phyloP scores from a whole-genome alignment of 1,284 basidiomycete species.

The Agaricales sp. region DNA sequence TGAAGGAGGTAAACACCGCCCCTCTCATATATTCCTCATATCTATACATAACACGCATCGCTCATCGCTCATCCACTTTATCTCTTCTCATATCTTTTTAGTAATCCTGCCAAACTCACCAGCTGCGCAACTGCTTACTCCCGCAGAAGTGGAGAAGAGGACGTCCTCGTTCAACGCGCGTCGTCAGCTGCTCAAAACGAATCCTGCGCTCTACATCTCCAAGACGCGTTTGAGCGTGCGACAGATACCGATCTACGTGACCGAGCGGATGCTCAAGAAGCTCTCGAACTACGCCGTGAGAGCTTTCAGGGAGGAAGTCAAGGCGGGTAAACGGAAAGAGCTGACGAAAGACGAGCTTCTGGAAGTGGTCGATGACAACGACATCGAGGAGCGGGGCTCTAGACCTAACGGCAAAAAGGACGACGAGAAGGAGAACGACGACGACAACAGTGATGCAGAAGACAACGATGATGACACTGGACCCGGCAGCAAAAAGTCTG shows the following conservation, averaged over 20 bases:
- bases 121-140: constrained; percentile 57
- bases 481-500: constrained; percentile 17
- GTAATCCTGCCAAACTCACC: constrained; percentile 84
- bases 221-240: constrained; percentile 90
- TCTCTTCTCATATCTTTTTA: constrained; percentile 24
- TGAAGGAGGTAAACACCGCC: constrained; percentile 70
- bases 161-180: constrained; percentile 78
- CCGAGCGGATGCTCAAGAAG: constrained; percentile 83
- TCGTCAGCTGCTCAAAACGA: constrained; percentile 71
- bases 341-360: constrained; percentile 70
- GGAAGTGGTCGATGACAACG: constrained; percentile 20
- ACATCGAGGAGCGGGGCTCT: neutral
- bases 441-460: constrained; percentile 16
- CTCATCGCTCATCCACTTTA: neutral
- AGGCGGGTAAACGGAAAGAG: constrained; percentile 45
- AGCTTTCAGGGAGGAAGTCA: constrained; percentile 76
- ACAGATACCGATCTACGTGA: constrained; percentile 85
- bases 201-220: constrained; percentile 91
- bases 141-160: constrained; percentile 76
- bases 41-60: neutral
- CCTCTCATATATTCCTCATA: neutral
- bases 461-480: constrained; percentile 17
- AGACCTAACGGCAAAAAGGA: constrained; percentile 8
- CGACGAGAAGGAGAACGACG: constrained; percentile 2
- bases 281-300: constrained; percentile 77